phyloP scores from a whole-genome alignment of 169 alveolate species.

The Blepharisma undulans region DNA sequence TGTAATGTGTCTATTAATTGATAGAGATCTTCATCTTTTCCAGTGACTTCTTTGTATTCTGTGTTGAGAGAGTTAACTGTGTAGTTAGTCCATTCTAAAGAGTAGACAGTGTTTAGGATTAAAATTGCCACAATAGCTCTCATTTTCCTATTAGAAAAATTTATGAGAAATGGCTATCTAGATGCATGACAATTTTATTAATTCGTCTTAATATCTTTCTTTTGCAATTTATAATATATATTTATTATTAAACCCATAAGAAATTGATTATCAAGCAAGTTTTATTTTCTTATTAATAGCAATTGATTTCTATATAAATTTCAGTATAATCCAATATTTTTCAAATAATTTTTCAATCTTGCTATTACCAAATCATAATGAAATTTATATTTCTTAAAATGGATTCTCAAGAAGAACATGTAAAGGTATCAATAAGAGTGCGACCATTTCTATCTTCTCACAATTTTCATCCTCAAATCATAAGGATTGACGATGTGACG shows the following conservation, averaged over 20 bases:
- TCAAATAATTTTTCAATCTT: neutral
- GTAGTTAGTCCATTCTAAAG: neutral
- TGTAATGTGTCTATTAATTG: neutral
- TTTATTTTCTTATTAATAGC: too few relatives aligned
- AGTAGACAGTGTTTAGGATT: neutral
- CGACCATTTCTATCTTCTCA: neutral
- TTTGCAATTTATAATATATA: too few relatives aligned
- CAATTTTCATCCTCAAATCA: neutral
- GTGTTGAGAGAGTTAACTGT: neutral
- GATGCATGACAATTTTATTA: too few relatives aligned
- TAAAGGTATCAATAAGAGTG: neutral
- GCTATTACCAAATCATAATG: neutral
- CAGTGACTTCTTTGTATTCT: neutral
- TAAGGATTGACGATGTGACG: neutral
- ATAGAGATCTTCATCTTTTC: neutral
- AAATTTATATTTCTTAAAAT: neutral
- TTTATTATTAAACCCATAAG: too few relatives aligned
- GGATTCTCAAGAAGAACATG: constrained; percentile 2
- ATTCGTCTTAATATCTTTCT: too few relatives aligned
- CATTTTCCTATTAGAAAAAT: neutral
- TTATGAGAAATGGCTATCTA: too few relatives aligned
- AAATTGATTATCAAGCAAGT: too few relatives aligned
- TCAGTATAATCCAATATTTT: too few relatives aligned
- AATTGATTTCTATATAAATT: too few relatives aligned
- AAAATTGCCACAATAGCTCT: neutral